Conservation (phyloP, 2,329 filamentous ascomycete genomes). For the Cordyceps cicadae region DNA sequence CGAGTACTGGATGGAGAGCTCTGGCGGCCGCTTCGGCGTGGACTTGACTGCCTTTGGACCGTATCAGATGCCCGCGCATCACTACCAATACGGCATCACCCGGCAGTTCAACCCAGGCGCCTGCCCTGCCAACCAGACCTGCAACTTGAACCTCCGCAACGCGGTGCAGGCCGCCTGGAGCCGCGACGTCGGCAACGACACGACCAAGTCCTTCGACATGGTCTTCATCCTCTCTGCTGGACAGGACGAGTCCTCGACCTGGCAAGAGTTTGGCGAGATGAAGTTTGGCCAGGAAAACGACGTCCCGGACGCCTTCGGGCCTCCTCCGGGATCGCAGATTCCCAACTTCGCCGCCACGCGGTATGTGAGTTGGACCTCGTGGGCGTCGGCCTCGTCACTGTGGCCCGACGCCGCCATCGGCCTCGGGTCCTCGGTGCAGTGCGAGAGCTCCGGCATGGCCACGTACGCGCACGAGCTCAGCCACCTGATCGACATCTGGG, state of each 20-base stretch:
- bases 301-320: conserved; percentile 40
- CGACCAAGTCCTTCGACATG: conserved; percentile 38
- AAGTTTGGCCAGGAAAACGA: conserved; percentile 38
- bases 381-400: conserved; percentile 40
- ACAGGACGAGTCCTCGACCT: conserved; percentile 46
- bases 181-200: conserved; percentile 41
- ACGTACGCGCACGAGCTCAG: conserved; percentile 46
- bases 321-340: conserved; percentile 29
- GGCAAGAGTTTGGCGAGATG: conserved; percentile 51
- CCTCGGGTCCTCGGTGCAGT: conserved; percentile 43
- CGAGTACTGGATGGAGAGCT: conserved; percentile 52
- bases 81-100: conserved; percentile 44
- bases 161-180: conserved; percentile 43
- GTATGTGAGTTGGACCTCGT: conserved; percentile 46
- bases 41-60: conserved; percentile 44
- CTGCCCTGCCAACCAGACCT: conserved; percentile 34
- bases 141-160: conserved; percentile 38
- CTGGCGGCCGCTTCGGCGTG: conserved; percentile 42
- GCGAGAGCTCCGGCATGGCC: conserved; percentile 43
- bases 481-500: conserved; percentile 43
- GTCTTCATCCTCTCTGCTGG: conserved; percentile 47
- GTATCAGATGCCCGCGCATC: conserved; percentile 38
- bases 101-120: conserved; percentile 39
- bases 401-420: conserved; percentile 42
- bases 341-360: conserved; percentile 39